Evolutionary conservation across 495 filamentous ascomycete genomes (phyloP), one percentile per base, ranked within the genome.

Genomic region (Lophium mytilinum): DNA sequence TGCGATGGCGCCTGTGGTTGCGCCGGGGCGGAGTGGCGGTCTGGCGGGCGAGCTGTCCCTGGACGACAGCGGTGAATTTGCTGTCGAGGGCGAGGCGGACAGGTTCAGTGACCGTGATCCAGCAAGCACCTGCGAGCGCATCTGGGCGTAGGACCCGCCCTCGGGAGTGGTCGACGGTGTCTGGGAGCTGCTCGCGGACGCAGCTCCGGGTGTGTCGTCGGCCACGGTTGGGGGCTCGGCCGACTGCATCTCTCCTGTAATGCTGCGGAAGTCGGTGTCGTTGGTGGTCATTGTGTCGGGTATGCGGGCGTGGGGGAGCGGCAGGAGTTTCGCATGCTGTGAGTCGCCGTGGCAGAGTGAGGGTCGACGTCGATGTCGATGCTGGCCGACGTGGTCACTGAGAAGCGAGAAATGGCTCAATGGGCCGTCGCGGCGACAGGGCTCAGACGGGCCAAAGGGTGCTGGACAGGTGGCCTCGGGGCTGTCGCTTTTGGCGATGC

Each of bases 41-140:
- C 58, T 62, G 9, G 58, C 52, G 1, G 70, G 70, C 8, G 70
- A 72, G 18, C 56, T 61, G 56, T 69, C 69, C 45, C 70, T 66
- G 19, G 69, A 71, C 17, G 70, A 68, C 18, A 59, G 53, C 41
- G 70, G 70, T 53, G 68, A 70, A 37, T 57, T 56, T 51, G 61
- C 57, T 9, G 61, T 60, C 19, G 69, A 69, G 17, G 66, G 55
- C 24, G 66, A 66, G 19, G 43, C 53, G 37, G 56, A 59, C 21
- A 62, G 50, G 37, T 53, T 54, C 6, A 65, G 57, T 15, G 65
- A 71, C 0, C 57, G 53, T 36, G 52, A 30, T 14, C 60, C 56
- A 42, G 46, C 55, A 41, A 55, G 57, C 4, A 37, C 42, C 18
- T 57, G 61, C 15, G 52, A 52, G 40, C 57, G 47, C 45, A 49